Evolutionary conservation across 441 rosid species (phyloP), one percentile per base, ranked within the genome.

Genomic region (Croton setiger): DNA sequence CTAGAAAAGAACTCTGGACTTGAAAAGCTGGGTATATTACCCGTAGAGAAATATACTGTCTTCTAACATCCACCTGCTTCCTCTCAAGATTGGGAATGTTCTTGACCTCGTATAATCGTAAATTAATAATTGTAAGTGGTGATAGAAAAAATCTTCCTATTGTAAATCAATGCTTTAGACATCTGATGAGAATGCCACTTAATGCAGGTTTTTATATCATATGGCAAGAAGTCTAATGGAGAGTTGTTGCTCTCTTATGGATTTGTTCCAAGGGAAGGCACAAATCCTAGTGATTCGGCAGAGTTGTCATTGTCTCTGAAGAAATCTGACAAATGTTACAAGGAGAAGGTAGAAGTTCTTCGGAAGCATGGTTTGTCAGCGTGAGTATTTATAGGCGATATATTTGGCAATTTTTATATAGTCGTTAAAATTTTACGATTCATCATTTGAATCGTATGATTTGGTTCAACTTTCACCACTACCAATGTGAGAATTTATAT

Each of bases 191-290:
- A 7, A 60, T 56, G 74, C 27, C 54, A 20, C 63, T 59, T 77
- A 66, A 48, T 82, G 84, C 93, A 95, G 99, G 99, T 95, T 71
- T 95, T 95, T 84, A 90, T 95, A 82, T 95, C 98, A 11, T 95
- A 95, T 74, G 99, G 99, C 52, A 88, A 79, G 74, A 95, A 95
- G 81, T 92, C 97, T 56, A 95, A 88, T 53, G 98, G 98, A 74
- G 99, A 95, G 85, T 85, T 90, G 56, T 73, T 95, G 78, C 77
- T 95, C 43, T 95, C 99, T 3, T 95, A 95, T 73, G 99, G 99
- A 59, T 95, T 95, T 78, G 97, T 90, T 72, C 99, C 98, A 67
- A 83, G 86, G 72, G 98, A 92, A 78, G 99, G 98, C 69, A 86
- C 96, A 49, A 90, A 95, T 71, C 97, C 97, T 49, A 83, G 83